Evolutionary conservation across 106 monocot species (phyloP), one percentile per base, ranked within the genome.

Genomic region (Triglochin maritima): DNA sequence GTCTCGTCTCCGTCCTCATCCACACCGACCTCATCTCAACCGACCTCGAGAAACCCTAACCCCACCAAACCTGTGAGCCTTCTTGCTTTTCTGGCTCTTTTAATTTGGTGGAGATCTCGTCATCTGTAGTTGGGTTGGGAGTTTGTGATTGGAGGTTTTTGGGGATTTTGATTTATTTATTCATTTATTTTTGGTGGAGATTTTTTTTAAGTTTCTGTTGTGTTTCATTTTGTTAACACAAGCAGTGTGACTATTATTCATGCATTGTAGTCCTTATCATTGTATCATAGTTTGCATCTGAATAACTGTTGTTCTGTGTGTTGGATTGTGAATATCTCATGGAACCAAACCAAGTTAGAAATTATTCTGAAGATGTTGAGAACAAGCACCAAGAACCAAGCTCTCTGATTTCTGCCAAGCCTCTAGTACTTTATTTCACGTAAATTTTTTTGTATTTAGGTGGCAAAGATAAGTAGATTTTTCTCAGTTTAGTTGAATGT

Each of bases 321-420:
- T 49, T 48, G 64, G 7, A 15, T 16, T 46, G 9, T 54, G 51
- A 7, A n/a, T 54, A 11, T 55, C 58, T 46, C 45, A 12, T 48
- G 6, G 46, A 47, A 16, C 9, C 46, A 12, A 60, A 17, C 17
- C 46, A 15, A 57, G 48, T 59, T 17, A 60, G 4, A 12, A 13
- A 47, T 58, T 44, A 60, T 4, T 12, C 41, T 59, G 48, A 62
- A 62, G 7, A 50, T 6, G 46, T 7, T 14, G 59, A 6, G 9
- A 47, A 3, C 45, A 56, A 64, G 43, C 3, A 2, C 9, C 15
- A 57, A 56, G 11, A 62, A 4, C 44, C 66, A 62, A 89, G 81
- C 69, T 79, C 73, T 59, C 88, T 89, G 44, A 93, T 93, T 73
- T 73, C 84, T 46, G 86, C 89, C 52, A 46, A 74, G 70, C 70